Evolutionary conservation across 2,329 filamentous ascomycete genomes (phyloP).

Genomic region (Ophiostoma triangulosporum): DNA sequence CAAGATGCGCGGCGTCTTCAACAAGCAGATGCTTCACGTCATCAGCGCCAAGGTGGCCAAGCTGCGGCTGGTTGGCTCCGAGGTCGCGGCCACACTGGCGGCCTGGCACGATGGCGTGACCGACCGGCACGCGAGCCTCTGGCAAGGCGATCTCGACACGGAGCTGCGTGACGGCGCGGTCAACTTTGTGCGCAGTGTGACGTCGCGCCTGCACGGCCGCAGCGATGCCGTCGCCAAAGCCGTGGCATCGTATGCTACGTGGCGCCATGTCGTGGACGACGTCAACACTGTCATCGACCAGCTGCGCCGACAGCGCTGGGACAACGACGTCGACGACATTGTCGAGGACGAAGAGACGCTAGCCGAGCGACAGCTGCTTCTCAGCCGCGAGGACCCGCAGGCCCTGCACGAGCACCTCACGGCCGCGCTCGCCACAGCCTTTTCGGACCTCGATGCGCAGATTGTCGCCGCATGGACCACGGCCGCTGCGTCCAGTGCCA

Average conservation of each 20-base stretch:
- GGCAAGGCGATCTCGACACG: conserved; percentile 34
- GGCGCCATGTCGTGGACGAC: conserved; percentile 60
- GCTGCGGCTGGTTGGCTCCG: conserved; percentile 50
- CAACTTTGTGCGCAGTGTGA: conserved; percentile 54
- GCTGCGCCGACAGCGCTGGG: conserved; percentile 57
- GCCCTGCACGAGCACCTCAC: conserved; percentile 23
- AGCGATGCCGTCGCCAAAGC: conserved; percentile 51
- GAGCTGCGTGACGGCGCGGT: conserved; percentile 53
- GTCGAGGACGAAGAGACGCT: conserved; percentile 62
- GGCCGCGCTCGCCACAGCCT: conserved; percentile 21
- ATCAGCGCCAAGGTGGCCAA: conserved; percentile 49
- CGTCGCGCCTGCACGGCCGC: conserved; percentile 58
- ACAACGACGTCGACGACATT: conserved; percentile 60
- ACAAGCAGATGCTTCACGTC: conserved; percentile 50
- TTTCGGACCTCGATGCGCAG: conserved; percentile 38
- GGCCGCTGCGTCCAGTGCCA: conserved; percentile 25
- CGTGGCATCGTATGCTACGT: conserved; percentile 52
- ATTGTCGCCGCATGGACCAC: conserved; percentile 36
- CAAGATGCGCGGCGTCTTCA: conserved; percentile 54
- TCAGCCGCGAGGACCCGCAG: conserved; percentile 49
- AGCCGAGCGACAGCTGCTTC: conserved; percentile 48
- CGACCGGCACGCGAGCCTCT: neutral
- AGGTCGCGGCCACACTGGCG: conserved; percentile 47
- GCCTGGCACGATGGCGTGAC: conserved; percentile 43
- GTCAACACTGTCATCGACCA: conserved; percentile 49